Percentiles rank a stretch among this genome's conserved stretches.
These are phyloP conservation scores for Eucalyptus marginata DNA, from an alignment of 345 rosid genomes.

Conservation along the genomic window DNA sequence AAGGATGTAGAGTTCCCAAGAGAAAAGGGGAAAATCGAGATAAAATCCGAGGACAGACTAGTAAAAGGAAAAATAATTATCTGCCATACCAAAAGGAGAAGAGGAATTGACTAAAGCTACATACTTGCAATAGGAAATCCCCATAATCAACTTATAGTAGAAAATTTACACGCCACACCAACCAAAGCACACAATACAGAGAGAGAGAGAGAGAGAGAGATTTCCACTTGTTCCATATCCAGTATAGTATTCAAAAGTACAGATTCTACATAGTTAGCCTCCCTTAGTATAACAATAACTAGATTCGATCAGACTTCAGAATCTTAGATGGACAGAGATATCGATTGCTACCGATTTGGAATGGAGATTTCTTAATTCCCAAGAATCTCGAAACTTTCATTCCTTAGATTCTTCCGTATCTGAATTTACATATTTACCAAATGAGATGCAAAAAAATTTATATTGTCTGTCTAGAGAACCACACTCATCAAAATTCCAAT, in stretches of 20 bases:
- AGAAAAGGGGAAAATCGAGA: background rate
- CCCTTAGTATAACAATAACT: background rate
- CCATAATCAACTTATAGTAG: background rate
- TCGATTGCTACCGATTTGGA: background rate
- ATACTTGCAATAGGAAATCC: background rate
- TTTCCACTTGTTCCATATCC: background rate
- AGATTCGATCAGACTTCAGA: background rate
- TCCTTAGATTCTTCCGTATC: background rate
- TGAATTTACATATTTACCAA: background rate
- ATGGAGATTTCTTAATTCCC: background rate
- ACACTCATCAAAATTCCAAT: background rate
- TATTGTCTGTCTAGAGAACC: background rate
- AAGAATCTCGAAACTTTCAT: background rate
- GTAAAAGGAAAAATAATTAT: background rate
- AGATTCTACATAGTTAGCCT: background rate
- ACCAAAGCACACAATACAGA: background rate
- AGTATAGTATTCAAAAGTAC: background rate
- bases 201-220: background rate
- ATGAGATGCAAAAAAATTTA: background rate
- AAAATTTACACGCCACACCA: background rate
- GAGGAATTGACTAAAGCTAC: background rate
- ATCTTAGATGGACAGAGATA: background rate
- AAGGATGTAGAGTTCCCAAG: background rate
- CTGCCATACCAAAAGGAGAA: background rate
- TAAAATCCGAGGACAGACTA: background rate